phyloP scores from a whole-genome alignment of 2,329 filamentous ascomycete species.

The Xylaria sp. region DNA sequence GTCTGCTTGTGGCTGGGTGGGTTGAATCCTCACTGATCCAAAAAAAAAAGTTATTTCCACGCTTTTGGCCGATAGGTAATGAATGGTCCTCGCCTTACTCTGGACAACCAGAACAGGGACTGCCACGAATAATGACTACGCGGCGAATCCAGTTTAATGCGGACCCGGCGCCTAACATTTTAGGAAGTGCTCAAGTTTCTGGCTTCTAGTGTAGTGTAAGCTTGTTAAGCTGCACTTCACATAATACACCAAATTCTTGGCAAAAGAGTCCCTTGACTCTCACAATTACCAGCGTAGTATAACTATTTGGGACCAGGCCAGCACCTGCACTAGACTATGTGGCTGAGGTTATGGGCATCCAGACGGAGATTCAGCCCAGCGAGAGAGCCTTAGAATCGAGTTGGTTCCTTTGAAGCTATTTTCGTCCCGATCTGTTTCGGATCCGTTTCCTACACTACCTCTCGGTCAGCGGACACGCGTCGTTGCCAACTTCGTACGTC shows the following conservation, averaged over 20 bases:
- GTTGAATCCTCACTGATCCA: background rate
- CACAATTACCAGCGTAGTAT: constrained; percentile 10
- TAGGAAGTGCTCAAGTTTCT: background rate
- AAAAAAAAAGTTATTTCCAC: constrained; percentile 5
- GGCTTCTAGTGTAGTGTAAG: constrained; percentile 1
- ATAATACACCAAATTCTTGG: constrained; percentile 23
- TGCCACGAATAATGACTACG: constrained; percentile 23
- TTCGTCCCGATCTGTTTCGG: constrained; percentile 10
- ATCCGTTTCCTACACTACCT: background rate
- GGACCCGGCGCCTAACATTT: constrained; percentile 15
- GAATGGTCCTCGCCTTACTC: background rate
- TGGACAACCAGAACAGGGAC: background rate
- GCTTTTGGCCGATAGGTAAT: background rate
- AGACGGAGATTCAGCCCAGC: constrained; percentile 1
- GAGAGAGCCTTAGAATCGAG: background rate
- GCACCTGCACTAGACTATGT: background rate
- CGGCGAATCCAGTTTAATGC: constrained; percentile 23
- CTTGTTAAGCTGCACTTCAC: background rate
- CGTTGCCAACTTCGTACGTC: constrained; percentile 17
- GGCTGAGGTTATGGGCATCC: constrained; percentile 10
- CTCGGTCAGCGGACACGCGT: constrained; percentile 8
- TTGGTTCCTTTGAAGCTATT: background rate
- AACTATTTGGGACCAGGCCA: background rate
- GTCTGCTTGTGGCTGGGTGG: constrained; percentile 15
- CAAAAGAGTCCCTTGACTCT: constrained; percentile 15